Base-by-base conservation (phyloP, 306 rosid genomes). In the Begonia loranthoides region DNA sequence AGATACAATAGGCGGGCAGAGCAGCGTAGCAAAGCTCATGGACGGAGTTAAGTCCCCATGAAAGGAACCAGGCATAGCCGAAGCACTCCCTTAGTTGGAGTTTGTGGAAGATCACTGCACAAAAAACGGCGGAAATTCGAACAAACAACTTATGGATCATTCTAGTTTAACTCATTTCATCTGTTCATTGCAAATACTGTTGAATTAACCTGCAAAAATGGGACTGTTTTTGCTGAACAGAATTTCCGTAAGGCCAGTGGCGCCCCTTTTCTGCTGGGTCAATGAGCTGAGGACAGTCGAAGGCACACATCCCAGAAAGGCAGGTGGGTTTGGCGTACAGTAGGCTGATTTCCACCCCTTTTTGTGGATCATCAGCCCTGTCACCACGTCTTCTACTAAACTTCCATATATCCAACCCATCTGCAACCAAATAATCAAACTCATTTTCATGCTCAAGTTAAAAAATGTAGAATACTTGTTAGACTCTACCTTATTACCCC, bases 261-360 rank as follows among this genome's bases (percentile, higher is more conserved):
- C 74, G 83, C 82, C 80, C 58, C 95, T 81, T 64, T 81, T 88
- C 3, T 63, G 74, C 73, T 88, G 93, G 41, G 56, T 48, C 72
- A 79, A 51, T 9, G 76, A 9, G 2, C 17, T 13, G 22, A 86
- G 87, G 4, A 72, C 78, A 4, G 78, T 63, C 0, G 15, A 6
- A 1, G 89, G 93, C 7, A 76, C 80, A 55, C 76, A 66, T 0
- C 97, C 95, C 2, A 56, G 43, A 61, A 88, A 84, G 0, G 71
- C 82, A 0, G 66, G 55, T 24, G 89, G 93, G 39, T 58, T 49
- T 0, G 84, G 70, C 2, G 36, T 13, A 10, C 67, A 61, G 6
- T 39, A 0, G 34, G 54, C 63, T 19, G 63, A 59, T 59, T 59
- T 78, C 96, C 93, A 84, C 9, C 94, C 93, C 40, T 33, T 84